Evolutionary conservation across 1,139 yeast genomes (phyloP), one percentile per base, ranked within the genome.

Genomic region (Yamadazyma dushanensis): DNA sequence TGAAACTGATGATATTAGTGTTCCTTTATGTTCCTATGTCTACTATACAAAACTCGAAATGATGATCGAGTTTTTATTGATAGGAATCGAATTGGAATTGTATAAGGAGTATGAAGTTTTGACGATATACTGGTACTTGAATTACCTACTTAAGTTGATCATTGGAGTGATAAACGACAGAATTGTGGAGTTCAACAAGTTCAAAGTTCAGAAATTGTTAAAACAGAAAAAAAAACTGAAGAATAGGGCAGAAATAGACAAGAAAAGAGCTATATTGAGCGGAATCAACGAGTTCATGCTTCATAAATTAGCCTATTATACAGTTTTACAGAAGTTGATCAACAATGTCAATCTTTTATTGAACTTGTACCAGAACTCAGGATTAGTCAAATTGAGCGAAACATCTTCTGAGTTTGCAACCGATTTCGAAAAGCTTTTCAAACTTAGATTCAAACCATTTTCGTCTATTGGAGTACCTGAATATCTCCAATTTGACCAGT

Each of bases 401-500:
- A 58, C 61, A 1, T 73, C 79, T 7, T 46, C 18, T 2, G 37
- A 22, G 6, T 47, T 46, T 31, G 33, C 66, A 26, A 65, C 78
- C 8, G 51, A 66, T 9, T 67, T 72, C 31, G 78, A 79, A 42
- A 53, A 72, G 27, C 59, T 82, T n/a, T 87, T 73, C 56, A 66
- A 74, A 16, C 61, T 89, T 30, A 73, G 96, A 45, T 76, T 89
- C 75, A 89, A 88, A 54, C 82, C 95, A 3, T 88, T 86, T 65
- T 78, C 86, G 13, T 76, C 90, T 0, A 83, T 90, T 13, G 96
- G 95, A 0, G 81, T 81, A 5, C 97, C 97, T 0, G 71, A 69
- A 20, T 54, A 75, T 34, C 86, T 92, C 3, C 55, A 65, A 0
- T 82, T 61, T 49, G 55, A 59, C 8, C 62, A 62, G 29, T 70